These are phyloP conservation scores for Xylaria arbuscula DNA, from an alignment of 2,329 filamentous ascomycete genomes.

Conservation along the genomic window DNA sequence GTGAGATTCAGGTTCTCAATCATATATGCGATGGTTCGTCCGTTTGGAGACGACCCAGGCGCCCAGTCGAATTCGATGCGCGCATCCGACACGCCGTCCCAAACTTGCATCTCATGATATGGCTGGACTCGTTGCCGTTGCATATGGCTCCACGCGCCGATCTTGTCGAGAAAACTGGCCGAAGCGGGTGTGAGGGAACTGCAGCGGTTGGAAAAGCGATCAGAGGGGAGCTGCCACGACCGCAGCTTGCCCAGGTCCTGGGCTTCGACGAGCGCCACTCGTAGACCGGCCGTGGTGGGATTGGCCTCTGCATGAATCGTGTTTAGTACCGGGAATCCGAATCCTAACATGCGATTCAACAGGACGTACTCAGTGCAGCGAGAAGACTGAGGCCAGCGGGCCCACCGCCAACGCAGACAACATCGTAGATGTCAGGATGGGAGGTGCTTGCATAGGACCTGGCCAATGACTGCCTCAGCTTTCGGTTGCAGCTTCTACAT, in stretches of 20 bases:
- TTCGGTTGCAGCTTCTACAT: slow-evolving; percentile 61
- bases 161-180: slow-evolving; percentile 81
- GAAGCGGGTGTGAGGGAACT: slow-evolving; percentile 93
- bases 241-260: slow-evolving; percentile 81
- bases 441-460: slow-evolving; percentile 57
- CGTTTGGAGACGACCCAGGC: slow-evolving; percentile 52
- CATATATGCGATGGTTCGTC: slow-evolving; percentile 90
- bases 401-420: slow-evolving; percentile 90
- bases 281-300: slow-evolving; percentile 78
- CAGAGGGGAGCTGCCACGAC: slow-evolving; percentile 72
- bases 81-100: slow-evolving; percentile 91
- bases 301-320: slow-evolving; percentile 70
- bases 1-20: slow-evolving; percentile 93
- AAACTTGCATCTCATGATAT: slow-evolving; percentile 97
- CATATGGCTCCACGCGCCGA: slow-evolving; percentile 87
- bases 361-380: slow-evolving; percentile 74
- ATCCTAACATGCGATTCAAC: slow-evolving; percentile 1
- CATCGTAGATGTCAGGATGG: slow-evolving; percentile 84
- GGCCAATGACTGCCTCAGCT: slow-evolving; percentile 51
- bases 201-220: slow-evolving; percentile 90
- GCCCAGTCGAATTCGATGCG: slow-evolving; percentile 89
- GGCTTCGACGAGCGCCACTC: slow-evolving; percentile 88
- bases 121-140: slow-evolving; percentile 79
- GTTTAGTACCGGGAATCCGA: slow-evolving; percentile 25
- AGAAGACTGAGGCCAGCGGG: slow-evolving; percentile 88